These are phyloP conservation scores for Cryoendolithus antarcticus DNA, from an alignment of 2,329 filamentous ascomycete species.

Conservation along the genomic window DNA sequence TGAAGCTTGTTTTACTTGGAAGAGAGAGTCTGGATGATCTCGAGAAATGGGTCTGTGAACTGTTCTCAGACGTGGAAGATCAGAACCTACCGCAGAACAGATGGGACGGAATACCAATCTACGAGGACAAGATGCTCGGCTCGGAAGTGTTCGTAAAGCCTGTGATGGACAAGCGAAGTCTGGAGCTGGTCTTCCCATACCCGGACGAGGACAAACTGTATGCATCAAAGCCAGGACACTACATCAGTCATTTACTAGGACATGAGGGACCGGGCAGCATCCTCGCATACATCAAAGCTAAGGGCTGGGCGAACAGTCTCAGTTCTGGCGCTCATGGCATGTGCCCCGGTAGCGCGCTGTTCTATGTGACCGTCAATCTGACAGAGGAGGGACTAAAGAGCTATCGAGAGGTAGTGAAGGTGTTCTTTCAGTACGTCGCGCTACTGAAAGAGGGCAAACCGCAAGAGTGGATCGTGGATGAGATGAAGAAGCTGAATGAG, in stretches of 20 bases:
- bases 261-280: constrained; percentile 90
- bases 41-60: constrained; percentile 69
- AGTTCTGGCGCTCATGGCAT: constrained; percentile 64
- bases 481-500: constrained; percentile 80
- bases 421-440: constrained; percentile 82
- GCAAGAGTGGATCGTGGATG: constrained; percentile 86
- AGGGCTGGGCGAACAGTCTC: constrained; percentile 78
- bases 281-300: constrained; percentile 76
- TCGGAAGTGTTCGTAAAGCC: constrained; percentile 79
- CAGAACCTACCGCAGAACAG: constrained; percentile 60
- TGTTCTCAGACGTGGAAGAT: constrained; percentile 72
- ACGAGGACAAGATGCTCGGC: constrained; percentile 46
- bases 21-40: constrained; percentile 70
- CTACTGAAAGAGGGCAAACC: constrained; percentile 70
- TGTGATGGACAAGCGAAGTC: constrained; percentile 71
- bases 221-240: constrained; percentile 70
- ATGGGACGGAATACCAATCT: constrained; percentile 53
- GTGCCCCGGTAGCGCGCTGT: constrained; percentile 70
- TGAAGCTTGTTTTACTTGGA: constrained; percentile 83
- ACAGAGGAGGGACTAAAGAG: constrained; percentile 76
- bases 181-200: constrained; percentile 75
- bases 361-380: constrained; percentile 65
- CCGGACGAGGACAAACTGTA: constrained; percentile 70
- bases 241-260: constrained; percentile 78
- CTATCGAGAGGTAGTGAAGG: constrained; percentile 70